Conservation (phyloP, 495 filamentous ascomycete genomes). For the Talaromyces wortmannii region DNA sequence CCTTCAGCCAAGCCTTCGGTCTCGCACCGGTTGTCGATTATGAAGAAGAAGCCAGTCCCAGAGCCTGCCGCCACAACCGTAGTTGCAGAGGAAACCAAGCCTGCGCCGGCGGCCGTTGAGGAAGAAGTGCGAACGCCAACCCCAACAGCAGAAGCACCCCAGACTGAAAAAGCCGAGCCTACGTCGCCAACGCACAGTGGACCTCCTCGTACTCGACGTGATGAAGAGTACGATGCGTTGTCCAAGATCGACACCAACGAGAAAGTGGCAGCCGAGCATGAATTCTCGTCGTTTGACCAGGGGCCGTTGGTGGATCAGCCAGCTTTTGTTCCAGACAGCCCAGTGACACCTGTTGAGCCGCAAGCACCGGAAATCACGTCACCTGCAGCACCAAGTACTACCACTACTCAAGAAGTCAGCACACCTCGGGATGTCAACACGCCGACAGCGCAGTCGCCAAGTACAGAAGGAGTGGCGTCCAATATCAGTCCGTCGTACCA, state of each 20-base stretch:
- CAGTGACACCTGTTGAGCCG: constrained; percentile 18
- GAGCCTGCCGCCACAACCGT: constrained; percentile 12
- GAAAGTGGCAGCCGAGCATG: constrained; percentile 55
- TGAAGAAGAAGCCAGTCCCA: constrained; percentile 34
- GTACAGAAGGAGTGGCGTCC: constrained; percentile 6
- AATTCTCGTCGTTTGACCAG: constrained; percentile 83
- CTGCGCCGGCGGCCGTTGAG: constrained; percentile 6
- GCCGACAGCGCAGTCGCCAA: constrained; percentile 14
- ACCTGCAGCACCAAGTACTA: neutral
- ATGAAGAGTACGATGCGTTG: constrained; percentile 42
- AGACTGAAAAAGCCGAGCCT: neutral
- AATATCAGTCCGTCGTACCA: constrained; percentile 21
- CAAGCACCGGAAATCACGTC: constrained; percentile 4
- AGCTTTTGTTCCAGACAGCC: constrained; percentile 61
- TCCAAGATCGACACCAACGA: constrained; percentile 62
- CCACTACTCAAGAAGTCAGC: no score
- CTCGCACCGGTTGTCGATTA: constrained; percentile 3
- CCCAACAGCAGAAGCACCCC: constrained; percentile 18
- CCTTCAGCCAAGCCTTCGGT: constrained; percentile 10
- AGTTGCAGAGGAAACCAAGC: constrained; percentile 5
- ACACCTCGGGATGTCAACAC: constrained; percentile 1
- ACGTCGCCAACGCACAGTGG: constrained; percentile 18
- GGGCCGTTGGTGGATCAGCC: constrained; percentile 84
- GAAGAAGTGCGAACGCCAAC: constrained; percentile 14
- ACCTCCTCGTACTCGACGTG: constrained; percentile 41